Evolutionary conservation across 176 grass and related monocot genomes (phyloP).

Genomic region (Lolium multiflorum): DNA sequence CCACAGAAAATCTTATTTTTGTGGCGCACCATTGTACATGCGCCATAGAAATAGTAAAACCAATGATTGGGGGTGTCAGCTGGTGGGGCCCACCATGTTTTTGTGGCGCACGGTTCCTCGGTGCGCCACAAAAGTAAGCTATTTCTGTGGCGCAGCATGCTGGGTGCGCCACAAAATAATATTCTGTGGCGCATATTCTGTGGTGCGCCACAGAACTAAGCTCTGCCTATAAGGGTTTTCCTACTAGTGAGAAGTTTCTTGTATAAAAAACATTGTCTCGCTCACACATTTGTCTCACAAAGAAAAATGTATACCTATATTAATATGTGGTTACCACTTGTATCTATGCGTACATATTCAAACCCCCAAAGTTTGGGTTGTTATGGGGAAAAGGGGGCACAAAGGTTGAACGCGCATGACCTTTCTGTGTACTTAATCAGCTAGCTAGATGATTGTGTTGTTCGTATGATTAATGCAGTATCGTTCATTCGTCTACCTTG

Average conservation of each 20-base stretch:
- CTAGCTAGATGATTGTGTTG: not conserved
- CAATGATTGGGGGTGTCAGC: too few relatives aligned
- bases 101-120: too few relatives aligned
- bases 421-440: slow-evolving; percentile 25
- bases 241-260: not conserved
- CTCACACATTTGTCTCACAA: not conserved
- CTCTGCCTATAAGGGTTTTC: too few relatives aligned
- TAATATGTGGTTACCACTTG: not conserved
- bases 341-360: not conserved
- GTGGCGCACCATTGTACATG: too few relatives aligned
- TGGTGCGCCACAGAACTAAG: too few relatives aligned
- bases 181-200: too few relatives aligned
- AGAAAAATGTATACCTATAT: not conserved
- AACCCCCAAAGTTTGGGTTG: slow-evolving; percentile 34
- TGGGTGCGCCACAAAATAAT: too few relatives aligned
- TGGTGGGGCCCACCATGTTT: too few relatives aligned
- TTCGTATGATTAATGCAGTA: not conserved
- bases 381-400: slow-evolving; percentile 37
- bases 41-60: too few relatives aligned
- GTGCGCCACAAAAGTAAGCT: too few relatives aligned
- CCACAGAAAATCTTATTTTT: too few relatives aligned
- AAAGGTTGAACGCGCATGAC: not conserved
- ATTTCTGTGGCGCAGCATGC: too few relatives aligned
- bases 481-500: slow-evolving; percentile 36
- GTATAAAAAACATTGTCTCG: not conserved